These are phyloP conservation scores for Phaffia tasmanica DNA, from an alignment of 768 basidiomycete species.

Conservation along the genomic window DNA sequence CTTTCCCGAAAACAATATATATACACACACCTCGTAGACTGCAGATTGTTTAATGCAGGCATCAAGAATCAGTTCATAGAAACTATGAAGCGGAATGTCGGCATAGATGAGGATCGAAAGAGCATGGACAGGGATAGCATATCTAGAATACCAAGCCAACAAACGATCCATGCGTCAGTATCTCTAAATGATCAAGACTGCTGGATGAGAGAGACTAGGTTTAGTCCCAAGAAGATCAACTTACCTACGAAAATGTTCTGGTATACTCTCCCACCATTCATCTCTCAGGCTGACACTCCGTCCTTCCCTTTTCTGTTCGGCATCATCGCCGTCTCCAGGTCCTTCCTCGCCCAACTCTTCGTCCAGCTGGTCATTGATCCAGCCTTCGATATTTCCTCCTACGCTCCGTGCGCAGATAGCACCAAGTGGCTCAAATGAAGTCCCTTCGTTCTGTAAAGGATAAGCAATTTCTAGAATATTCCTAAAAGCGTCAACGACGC, in stretches of 20 bases:
- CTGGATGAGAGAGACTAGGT: neutral
- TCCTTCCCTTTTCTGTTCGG: neutral
- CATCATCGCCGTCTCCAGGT: neutral
- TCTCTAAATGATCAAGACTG: too few relatives aligned
- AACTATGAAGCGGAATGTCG: conserved; percentile 13
- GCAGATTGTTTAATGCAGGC: conserved; percentile 11
- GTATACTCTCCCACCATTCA: conserved; percentile 22
- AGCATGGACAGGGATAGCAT: conserved; percentile 14
- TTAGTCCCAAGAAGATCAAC: neutral
- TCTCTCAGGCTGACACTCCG: conserved; percentile 20
- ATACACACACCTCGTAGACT: conserved; percentile 13
- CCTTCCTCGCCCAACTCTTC: conserved; percentile 13
- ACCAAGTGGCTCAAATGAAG: neutral
- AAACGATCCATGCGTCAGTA: neutral
- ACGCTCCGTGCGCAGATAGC: conserved; percentile 6
- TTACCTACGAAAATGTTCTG: conserved; percentile 16
- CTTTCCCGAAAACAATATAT: neutral
- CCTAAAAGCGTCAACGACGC: conserved; percentile 10
- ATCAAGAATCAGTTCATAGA: conserved; percentile 17
- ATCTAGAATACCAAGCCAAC: neutral
- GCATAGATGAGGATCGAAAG: conserved; percentile 9
- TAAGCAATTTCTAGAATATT: conserved; percentile 20
- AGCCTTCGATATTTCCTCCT: conserved; percentile 17
- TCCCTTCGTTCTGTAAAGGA: neutral
- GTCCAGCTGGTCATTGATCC: conserved; percentile 18